Evolutionary conservation across 75 land plant genomes (phyloP).

Genomic region (Pinus tabuliformis): DNA sequence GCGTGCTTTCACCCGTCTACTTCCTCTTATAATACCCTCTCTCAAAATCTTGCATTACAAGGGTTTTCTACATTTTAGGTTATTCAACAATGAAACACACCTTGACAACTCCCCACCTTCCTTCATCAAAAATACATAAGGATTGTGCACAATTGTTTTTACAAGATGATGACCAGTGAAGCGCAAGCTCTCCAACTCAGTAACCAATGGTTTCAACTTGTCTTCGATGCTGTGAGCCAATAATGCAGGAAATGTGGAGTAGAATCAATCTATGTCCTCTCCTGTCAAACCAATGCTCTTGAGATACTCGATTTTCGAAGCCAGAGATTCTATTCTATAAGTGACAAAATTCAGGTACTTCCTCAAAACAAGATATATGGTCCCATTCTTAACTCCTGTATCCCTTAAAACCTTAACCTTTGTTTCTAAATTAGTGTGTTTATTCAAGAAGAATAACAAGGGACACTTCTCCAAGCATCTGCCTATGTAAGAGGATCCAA

Average conservation of each 20-base stretch:
- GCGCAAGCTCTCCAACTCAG: no score
- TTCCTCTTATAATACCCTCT: no score
- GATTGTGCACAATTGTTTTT: no score
- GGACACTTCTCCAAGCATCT: constrained; percentile 6
- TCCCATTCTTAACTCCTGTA: constrained; percentile 29
- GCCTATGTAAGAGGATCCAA: neutral
- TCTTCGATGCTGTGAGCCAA: no score
- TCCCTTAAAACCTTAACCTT: constrained; percentile 19
- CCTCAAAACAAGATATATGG: constrained; percentile 15
- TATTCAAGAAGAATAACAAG: no score
- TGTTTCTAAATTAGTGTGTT: no score
- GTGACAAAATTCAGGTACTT: neutral
- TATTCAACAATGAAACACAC: constrained; percentile 8
- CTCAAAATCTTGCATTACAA: constrained; percentile 18
- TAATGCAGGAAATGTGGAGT: neutral
- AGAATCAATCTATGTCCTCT: constrained; percentile 25
- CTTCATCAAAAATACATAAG: constrained; percentile 13
- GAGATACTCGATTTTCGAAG: constrained; percentile 26
- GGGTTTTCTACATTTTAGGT: constrained; percentile 40
- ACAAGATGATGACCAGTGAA: no score
- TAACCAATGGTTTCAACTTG: no score
- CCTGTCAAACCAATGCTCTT: constrained; percentile 19
- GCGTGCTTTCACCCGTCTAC: no score
- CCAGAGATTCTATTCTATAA: constrained; percentile 14
- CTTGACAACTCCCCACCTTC: constrained; percentile 44